Conservation (phyloP, 2,329 filamentous ascomycete species). For the Colletotrichum chrysophilum region DNA sequence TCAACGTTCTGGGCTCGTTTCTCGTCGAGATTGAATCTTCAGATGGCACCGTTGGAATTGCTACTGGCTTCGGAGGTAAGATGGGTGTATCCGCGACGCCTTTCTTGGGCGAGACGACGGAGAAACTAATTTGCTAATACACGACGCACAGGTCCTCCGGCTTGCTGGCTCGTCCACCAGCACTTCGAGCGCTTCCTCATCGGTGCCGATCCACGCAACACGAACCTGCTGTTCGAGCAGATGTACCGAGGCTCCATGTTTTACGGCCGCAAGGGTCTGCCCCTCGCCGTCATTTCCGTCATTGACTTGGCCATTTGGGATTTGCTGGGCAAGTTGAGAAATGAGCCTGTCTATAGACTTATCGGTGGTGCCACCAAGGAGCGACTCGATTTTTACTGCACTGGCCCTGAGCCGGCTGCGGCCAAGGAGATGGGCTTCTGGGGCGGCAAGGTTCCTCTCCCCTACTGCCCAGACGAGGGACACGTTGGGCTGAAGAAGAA, state of each 20-base stretch:
- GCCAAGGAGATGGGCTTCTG: conserved; percentile 89
- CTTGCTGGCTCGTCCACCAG: conserved; percentile 91
- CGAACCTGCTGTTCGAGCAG: conserved; percentile 91
- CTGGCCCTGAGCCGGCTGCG: conserved; percentile 80
- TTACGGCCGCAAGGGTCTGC: conserved; percentile 91
- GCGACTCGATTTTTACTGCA: conserved; percentile 91
- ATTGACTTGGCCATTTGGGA: conserved; percentile 95
- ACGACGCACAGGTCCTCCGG: conserved; percentile 69
- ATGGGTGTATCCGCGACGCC: not conserved
- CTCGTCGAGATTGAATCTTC: conserved; percentile 87
- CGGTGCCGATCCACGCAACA: conserved; percentile 87
- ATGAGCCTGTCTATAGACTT: conserved; percentile 92
- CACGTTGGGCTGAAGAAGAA: conserved; percentile 85
- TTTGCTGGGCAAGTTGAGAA: conserved; percentile 86
- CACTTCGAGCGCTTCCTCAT: conserved; percentile 93
- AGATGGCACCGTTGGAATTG: conserved; percentile 92
- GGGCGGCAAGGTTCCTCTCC: conserved; percentile 88
- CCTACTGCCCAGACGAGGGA: conserved; percentile 89
- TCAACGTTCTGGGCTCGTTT: conserved; percentile 93
- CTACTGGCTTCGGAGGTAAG: conserved; percentile 86
- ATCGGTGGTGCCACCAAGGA: conserved; percentile 90
- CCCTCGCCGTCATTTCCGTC: conserved; percentile 89
- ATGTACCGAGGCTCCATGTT: conserved; percentile 98
- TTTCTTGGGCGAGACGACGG: not conserved
- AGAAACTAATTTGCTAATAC: not conserved